Base-by-base conservation (phyloP, 225 moss, liverwort and hornwort genomes). In the Antitrichia curtipendula region DNA sequence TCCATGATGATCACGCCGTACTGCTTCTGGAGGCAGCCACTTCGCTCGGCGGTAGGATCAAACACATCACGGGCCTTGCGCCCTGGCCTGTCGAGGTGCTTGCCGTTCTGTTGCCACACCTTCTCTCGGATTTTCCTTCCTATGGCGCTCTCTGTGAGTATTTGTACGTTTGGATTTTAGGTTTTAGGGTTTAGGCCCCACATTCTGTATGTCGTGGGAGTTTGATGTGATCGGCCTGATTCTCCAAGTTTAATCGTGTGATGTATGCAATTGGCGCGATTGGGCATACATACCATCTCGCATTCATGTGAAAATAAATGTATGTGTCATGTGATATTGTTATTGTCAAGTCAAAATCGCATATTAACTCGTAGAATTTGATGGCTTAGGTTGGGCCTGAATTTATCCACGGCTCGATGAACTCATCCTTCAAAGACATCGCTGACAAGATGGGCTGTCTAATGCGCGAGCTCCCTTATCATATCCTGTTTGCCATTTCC, bases 21-120 rank as follows among this genome's bases (percentile, higher is more conserved):
- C 88, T 98, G 68, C 83, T 98, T 49, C 89, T 98, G 75, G 97
- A 98, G 85, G 97, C 97, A 24, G 82, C 88, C 43, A 34, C 92
- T 54, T 61, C 84, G 43, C 89, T 96, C 75, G 97, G 97, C 66
- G 97, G 97, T 16, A 90, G 96, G 75, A 92, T 98, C 83, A 90
- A 88, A 58, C 95, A 92, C 83, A 85, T 96, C 61, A 74, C 90
- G 16, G 97, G 96, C 60, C 90, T 98, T 73, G 97, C 82, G 47
- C 96, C 97, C 14, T 98, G 97, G 97, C 97, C 96, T 54, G 94
- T 98, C 12, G 93, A 98, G 96, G 97, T 96, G 83, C 70, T 69
- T 78, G 57, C 28, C 19, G 40, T 78, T 78, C 78, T 78, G 28
- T 16, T 57, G 57, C 57, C 40, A 78, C 27, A 27, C 27, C 53